Percentiles rank a stretch among this genome's conserved stretches.
These are phyloP conservation scores for Serpula lacrymans DNA, from an alignment of 768 basidiomycete genomes.

Conservation along the genomic window DNA sequence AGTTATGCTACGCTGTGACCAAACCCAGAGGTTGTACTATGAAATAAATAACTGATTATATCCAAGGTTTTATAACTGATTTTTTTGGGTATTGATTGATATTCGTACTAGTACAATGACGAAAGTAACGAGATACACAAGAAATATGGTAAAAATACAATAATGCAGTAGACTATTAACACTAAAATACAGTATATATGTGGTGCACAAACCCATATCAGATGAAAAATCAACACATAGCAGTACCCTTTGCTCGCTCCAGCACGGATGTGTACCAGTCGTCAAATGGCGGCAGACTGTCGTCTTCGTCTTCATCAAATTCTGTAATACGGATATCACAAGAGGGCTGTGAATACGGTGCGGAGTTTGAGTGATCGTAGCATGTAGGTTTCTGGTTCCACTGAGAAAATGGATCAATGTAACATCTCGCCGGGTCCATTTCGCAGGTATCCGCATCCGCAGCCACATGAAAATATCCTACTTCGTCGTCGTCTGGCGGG, in stretches of 20 bases:
- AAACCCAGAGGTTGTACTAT: too few species aligned
- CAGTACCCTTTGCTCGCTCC: slow-evolving; percentile 4
- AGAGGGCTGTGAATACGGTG: not conserved
- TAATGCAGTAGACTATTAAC: too few species aligned
- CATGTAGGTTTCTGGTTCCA: not conserved
- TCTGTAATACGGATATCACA: slow-evolving; percentile 1
- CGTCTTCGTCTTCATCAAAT: slow-evolving; percentile 6
- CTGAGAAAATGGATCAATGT: not conserved
- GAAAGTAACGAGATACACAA: too few species aligned
- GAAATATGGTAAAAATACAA: too few species aligned
- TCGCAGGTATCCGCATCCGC: slow-evolving; percentile 3
- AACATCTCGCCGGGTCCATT: not conserved
- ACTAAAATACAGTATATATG: too few species aligned
- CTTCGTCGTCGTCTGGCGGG: slow-evolving; percentile 1
- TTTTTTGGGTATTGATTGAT: too few species aligned
- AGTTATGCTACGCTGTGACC: too few species aligned
- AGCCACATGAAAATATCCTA: slow-evolving; percentile 2
- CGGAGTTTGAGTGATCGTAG: not conserved
- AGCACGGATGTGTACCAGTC: slow-evolving; percentile 14
- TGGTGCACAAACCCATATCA: too few species aligned
- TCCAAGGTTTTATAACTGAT: too few species aligned
- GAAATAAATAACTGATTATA: too few species aligned
- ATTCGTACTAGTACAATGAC: too few species aligned
- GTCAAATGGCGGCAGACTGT: slow-evolving; percentile 12
- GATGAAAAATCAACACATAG: too few species aligned